Evolutionary conservation across 2,329 filamentous ascomycete genomes (phyloP).

Genomic region (Cylindrodendrum hubeiense): DNA sequence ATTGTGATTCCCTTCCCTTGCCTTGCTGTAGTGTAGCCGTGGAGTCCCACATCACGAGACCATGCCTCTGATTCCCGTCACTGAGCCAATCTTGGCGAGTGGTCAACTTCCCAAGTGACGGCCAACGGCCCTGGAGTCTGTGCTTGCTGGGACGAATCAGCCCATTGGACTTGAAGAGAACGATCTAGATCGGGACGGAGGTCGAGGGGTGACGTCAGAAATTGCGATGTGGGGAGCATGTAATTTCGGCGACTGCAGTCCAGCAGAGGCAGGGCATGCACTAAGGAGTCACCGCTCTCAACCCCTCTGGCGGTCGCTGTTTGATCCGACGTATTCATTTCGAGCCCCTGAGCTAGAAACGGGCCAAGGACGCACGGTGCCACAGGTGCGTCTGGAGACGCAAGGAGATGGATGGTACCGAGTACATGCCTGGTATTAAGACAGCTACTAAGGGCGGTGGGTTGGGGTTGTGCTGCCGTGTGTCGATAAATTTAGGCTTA

Average conservation of each 20-base stretch:
- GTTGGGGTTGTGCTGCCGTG: constrained; percentile 7
- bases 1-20: neutral
- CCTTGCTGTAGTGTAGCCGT: too few relatives aligned
- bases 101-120: neutral
- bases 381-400: neutral
- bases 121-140: neutral
- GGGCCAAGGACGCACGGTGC: neutral
- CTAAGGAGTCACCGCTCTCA: constrained; percentile 19
- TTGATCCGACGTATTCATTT: constrained; percentile 21
- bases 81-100: too few relatives aligned
- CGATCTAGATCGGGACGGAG: constrained; percentile 34
- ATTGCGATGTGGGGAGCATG: constrained; percentile 36
- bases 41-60: too few relatives aligned
- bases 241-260: constrained; percentile 36
- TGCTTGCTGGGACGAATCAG: neutral
- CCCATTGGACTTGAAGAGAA: constrained; percentile 8
- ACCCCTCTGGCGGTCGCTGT: constrained; percentile 9
- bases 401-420: neutral
- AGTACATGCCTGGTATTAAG: neutral
- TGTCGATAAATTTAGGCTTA: constrained; percentile 15
- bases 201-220: constrained; percentile 39
- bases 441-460: neutral
- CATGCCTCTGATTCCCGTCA: neutral
- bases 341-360: constrained; percentile 23
- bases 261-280: constrained; percentile 9